Evolutionary conservation across 169 alveolate species (phyloP).

Genomic region (Cryptosporidium felis): DNA sequence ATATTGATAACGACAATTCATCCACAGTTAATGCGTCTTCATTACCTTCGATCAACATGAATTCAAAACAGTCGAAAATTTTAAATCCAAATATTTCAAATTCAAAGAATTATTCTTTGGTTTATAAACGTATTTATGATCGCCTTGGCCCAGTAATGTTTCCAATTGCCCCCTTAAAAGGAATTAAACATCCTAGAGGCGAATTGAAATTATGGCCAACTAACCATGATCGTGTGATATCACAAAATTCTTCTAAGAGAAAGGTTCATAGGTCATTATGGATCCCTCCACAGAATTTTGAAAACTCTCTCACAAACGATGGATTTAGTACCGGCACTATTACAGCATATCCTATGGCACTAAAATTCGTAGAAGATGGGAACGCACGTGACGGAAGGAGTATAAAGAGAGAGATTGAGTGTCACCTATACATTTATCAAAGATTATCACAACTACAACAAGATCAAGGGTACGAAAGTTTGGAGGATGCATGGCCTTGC

Average conservation of each 20-base stretch:
- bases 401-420: conserved; percentile 85
- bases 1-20: background rate
- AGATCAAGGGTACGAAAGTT: conserved; percentile 62
- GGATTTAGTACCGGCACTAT: background rate
- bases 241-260: conserved; percentile 84
- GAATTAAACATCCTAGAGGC: conserved; percentile 78
- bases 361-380: conserved; percentile 85
- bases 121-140: conserved; percentile 79
- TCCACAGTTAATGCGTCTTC: background rate
- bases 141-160: conserved; percentile 82
- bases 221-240: conserved; percentile 76
- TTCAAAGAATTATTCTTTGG: conserved; percentile 47
- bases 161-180: conserved; percentile 78
- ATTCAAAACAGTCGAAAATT: background rate
- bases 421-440: conserved; percentile 85
- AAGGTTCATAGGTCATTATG: conserved; percentile 83
- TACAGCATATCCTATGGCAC: conserved; percentile 82
- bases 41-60: background rate
- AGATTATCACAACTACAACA: conserved; percentile 74
- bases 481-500: conserved; percentile 87
- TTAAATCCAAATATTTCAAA: background rate
- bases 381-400: conserved; percentile 85
- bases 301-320: conserved; percentile 73
- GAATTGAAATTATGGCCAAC: conserved; percentile 81
- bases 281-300: conserved; percentile 72